phyloP scores from a whole-genome alignment of 176 grass and related monocot genomes.

The Oryza australiensis region DNA sequence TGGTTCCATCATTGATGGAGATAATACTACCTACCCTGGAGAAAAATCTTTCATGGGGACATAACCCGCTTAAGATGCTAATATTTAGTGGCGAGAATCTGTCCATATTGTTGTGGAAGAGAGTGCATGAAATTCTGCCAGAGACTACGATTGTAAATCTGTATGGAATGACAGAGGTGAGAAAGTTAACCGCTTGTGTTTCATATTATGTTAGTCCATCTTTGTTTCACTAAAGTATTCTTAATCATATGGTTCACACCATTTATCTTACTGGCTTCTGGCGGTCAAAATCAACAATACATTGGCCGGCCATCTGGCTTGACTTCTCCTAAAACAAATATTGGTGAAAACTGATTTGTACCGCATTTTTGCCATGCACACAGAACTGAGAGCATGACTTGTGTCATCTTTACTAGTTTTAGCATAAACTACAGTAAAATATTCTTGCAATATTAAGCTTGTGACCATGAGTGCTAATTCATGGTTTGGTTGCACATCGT shows the following conservation, averaged over 20 bases:
- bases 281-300: not conserved
- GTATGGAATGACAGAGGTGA: constrained; percentile 91
- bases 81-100: constrained; percentile 86
- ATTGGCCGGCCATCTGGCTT: not conserved
- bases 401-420: not conserved
- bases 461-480: not conserved
- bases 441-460: not conserved
- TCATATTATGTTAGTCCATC: not conserved
- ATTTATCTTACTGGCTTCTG: not conserved
- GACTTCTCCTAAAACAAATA: not conserved
- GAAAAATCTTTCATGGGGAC: constrained; percentile 35
- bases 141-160: constrained; percentile 74
- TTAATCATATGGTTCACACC: not conserved
- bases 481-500: not conserved
- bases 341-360: not conserved
- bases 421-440: not conserved
- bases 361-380: not conserved
- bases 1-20: constrained; percentile 79
- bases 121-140: constrained; percentile 55
- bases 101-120: constrained; percentile 62
- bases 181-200: constrained; percentile 21
- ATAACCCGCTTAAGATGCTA: constrained; percentile 64
- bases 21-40: constrained; percentile 55
- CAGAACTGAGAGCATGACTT: not conserved
- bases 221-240: not conserved